phyloP scores from a whole-genome alignment of 345 rosid genomes.

The Melaleuca quinquenervia region DNA sequence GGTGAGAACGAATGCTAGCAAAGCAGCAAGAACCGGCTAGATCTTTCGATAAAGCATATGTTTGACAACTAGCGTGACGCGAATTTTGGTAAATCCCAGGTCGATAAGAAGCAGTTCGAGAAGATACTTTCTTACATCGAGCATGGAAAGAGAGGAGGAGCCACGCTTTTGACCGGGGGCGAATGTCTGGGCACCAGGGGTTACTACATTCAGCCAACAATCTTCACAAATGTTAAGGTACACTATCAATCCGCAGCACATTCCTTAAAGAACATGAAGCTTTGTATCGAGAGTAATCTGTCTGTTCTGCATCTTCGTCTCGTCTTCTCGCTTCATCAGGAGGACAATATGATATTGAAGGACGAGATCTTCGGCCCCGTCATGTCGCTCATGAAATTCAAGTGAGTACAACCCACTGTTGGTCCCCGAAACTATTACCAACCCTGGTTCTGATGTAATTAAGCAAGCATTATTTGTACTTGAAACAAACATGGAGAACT shows the following conservation, averaged over 20 bases:
- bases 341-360: constrained; percentile 45
- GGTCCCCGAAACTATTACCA: not conserved
- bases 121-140: constrained; percentile 56
- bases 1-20: constrained; percentile 13
- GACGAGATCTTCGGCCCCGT: constrained; percentile 86
- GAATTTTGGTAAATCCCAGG: constrained; percentile 8
- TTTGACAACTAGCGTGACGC: not conserved
- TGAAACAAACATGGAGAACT: not conserved
- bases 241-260: not conserved
- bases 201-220: constrained; percentile 55
- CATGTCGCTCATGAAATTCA: constrained; percentile 66
- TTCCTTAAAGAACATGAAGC: not conserved
- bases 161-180: constrained; percentile 51
- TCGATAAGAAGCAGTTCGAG: constrained; percentile 39
- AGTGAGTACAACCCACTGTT: constrained; percentile 18
- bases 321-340: constrained; percentile 14
- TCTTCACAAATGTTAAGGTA: constrained; percentile 64
- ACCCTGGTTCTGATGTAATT: not conserved
- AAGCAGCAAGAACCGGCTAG: not conserved
- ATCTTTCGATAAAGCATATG: not conserved
- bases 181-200: constrained; percentile 36
- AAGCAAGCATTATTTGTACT: not conserved
- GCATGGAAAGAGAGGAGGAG: constrained; percentile 61
- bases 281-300: not conserved
- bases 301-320: not conserved